Conservation (phyloP, 2,329 filamentous ascomycete genomes). For the Colletotrichum horii region DNA sequence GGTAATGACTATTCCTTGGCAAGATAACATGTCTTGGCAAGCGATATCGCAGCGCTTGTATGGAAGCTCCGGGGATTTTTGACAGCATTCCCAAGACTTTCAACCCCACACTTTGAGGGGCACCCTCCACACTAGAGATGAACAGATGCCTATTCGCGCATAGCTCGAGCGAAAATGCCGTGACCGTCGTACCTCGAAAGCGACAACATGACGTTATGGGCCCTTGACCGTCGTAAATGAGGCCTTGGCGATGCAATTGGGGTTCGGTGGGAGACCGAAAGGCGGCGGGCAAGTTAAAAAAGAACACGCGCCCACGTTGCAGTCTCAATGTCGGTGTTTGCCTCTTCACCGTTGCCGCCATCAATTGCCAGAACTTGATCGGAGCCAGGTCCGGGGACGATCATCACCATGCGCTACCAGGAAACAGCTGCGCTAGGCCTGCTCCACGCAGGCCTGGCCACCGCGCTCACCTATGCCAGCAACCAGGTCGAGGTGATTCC, state of each 20-base stretch:
- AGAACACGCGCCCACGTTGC: neutral
- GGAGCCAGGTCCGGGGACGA: neutral
- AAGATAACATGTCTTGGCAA: constrained; percentile 17
- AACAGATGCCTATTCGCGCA: constrained; percentile 15
- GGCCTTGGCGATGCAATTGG: neutral
- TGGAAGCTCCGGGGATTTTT: neutral
- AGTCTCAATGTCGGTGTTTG: fast-evolving
- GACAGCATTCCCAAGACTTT: neutral
- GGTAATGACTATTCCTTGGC: neutral
- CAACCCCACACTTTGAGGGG: constrained; percentile 11
- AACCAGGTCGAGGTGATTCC: constrained; percentile 28
- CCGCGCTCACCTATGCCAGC: constrained; percentile 27
- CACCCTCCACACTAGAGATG: neutral
- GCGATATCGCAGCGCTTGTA: neutral
- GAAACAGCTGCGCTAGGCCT: constrained; percentile 11
- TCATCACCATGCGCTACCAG: neutral
- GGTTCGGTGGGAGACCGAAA: neutral
- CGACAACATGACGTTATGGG: neutral
- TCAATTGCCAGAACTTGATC: neutral
- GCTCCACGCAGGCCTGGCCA: constrained; percentile 22
- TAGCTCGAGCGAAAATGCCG: neutral
- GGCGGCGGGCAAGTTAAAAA: neutral
- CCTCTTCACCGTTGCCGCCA: neutral
- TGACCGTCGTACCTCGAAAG: neutral
- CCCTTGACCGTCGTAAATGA: neutral